These are phyloP conservation scores for Xerocomellus intermedius DNA, from an alignment of 768 basidiomycete species.

Conservation along the genomic window DNA sequence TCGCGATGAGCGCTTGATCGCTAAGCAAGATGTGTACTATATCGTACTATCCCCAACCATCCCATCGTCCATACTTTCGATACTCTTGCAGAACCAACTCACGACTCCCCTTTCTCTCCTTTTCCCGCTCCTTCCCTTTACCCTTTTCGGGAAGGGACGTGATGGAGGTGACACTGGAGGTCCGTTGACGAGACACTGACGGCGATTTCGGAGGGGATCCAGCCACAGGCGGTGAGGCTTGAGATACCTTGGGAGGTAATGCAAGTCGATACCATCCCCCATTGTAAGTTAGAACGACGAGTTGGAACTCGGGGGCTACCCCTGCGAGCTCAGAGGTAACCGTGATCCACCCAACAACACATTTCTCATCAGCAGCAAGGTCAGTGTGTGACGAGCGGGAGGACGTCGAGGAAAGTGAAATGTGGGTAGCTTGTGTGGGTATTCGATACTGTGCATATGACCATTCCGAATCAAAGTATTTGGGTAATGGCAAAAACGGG, in stretches of 20 bases:
- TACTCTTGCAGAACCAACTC: slow-evolving; percentile 75
- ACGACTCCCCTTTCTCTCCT: slow-evolving; percentile 54
- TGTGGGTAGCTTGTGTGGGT: slow-evolving; percentile 79
- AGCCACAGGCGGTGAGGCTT: slow-evolving; percentile 20
- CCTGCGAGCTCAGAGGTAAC: slow-evolving; percentile 39
- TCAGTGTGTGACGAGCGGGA: slow-evolving; percentile 56
- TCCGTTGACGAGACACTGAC: slow-evolving; percentile 42
- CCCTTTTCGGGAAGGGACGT: slow-evolving; percentile 48
- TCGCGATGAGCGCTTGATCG: not conserved
- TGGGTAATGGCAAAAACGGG: slow-evolving; percentile 79
- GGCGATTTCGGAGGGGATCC: slow-evolving; percentile 47
- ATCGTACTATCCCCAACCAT: slow-evolving; percentile 69
- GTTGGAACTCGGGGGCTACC: slow-evolving; percentile 57
- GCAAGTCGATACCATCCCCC: slow-evolving; percentile 92
- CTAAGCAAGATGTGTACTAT: not conserved
- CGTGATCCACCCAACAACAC: slow-evolving; percentile 84
- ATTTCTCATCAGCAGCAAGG: slow-evolving; percentile 78
- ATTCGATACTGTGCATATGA: slow-evolving; percentile 92
- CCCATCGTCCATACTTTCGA: slow-evolving; percentile 82
- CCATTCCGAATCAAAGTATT: slow-evolving; percentile 96
- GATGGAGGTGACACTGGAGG: slow-evolving; percentile 56
- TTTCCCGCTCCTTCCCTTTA: slow-evolving; percentile 57
- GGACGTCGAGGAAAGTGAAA: slow-evolving; percentile 70
- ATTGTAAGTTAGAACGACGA: slow-evolving; percentile 81
- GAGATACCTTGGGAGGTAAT: slow-evolving; percentile 43